Base-by-base conservation (phyloP, 2,329 filamentous ascomycete species). In the Fusarium sarcochroum region DNA sequence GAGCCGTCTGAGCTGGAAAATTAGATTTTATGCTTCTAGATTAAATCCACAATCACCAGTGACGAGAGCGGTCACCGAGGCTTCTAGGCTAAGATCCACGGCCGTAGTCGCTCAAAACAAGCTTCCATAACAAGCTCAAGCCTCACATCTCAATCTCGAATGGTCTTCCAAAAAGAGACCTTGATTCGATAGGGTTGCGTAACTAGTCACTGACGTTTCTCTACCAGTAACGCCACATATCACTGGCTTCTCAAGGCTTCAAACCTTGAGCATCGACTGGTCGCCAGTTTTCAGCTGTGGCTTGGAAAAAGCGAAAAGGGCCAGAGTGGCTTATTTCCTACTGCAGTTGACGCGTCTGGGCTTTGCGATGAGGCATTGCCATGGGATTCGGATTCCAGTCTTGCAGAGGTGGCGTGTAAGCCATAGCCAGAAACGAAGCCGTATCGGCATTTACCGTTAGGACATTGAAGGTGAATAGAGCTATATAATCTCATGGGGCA, bases 121-220 rank as follows among this genome's bases (percentile, higher is more conserved):
- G 42, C 42, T 34, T 38, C 6, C 17, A 40, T 38, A 7, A 2
- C 40, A 23, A 25, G 34, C 15, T 44, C 42, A 20, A 46, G 48
- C 59, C 35, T 63, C 57, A 48, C 49, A 42, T 34, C 34, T 51
- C 21, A 48, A 46, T 38, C 53, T 46, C 52, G 42, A 41, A 59
- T 21, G 14, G 21, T 7, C 27, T 64, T 40, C 35, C 6, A 2
- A 14, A 32, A 35, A 7, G 18, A 52, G 59, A 42, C 7, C 42
- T 3, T 18, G 21, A 51, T 64, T 52, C 45, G 40, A 47, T 25
- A 10, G 47, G 44, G 61, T 21, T 46, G 35, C 25, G 13, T 40
- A 7, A 21, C 27, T 25, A 30, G 23, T 17, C 21, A 9, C 37
- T 38, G 30, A 40, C 18, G 13, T 59, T 18, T 27, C 13, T 27